Conservation (phyloP, 139 green algal genomes). For the Diplosphaera chodatii region DNA sequence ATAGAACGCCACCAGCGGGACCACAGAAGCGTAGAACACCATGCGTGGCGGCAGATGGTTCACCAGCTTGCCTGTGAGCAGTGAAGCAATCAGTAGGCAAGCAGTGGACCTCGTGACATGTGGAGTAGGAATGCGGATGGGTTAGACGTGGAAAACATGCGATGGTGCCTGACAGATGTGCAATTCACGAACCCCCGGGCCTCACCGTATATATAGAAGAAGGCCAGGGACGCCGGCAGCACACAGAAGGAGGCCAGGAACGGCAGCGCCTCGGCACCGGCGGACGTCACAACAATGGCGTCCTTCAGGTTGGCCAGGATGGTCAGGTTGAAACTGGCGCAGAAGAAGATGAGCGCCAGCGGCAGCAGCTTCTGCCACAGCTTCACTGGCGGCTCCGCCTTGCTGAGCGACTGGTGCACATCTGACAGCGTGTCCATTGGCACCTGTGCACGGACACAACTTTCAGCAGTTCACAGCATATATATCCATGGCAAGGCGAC, state of each 20-base stretch:
- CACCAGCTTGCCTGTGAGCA: not conserved
- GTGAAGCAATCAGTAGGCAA: too few relatives aligned
- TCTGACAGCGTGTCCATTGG: conserved; percentile 24
- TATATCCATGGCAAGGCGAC: too few relatives aligned
- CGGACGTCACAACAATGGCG: conserved; percentile 67
- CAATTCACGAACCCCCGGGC: too few relatives aligned
- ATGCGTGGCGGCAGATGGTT: conserved; percentile 8
- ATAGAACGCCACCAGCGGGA: conserved; percentile 66
- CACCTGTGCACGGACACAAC: conserved; percentile 19
- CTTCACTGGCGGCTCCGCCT: conserved; percentile 31
- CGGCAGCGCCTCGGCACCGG: conserved; percentile 76
- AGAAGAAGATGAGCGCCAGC: conserved; percentile 71
- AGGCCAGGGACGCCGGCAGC: conserved; percentile 64
- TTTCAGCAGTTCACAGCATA: not conserved
- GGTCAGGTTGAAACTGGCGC: conserved; percentile 72
- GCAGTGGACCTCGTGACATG: too few relatives aligned
- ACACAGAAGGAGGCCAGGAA: conserved; percentile 70
- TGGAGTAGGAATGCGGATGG: too few relatives aligned
- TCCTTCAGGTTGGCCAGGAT: conserved; percentile 70
- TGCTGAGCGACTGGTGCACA: conserved; percentile 8
- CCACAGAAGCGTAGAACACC: conserved; percentile 65
- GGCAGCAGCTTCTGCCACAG: conserved; percentile 68
- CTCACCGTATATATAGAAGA: conserved; percentile 60
- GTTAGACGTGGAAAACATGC: too few relatives aligned
- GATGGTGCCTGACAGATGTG: too few relatives aligned